Conservation (phyloP, 495 filamentous ascomycete species). For the Articulospora tetracladia region DNA sequence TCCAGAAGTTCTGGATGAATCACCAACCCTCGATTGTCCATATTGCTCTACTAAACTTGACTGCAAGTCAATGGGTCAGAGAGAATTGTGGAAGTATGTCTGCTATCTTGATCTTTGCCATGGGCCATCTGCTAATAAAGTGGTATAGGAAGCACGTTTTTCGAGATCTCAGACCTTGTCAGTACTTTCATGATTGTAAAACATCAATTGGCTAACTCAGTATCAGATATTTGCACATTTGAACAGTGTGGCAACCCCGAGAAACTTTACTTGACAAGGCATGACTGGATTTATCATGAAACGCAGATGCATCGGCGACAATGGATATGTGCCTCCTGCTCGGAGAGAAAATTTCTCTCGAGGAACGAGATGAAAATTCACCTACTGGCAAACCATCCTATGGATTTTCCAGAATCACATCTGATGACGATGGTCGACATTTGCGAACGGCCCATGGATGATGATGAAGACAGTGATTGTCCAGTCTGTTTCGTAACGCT, state of each 20-base stretch:
- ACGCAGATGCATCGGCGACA: conserved; percentile 22
- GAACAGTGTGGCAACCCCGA: conserved; percentile 15
- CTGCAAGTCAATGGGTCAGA: neutral
- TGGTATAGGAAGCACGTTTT: conserved; percentile 6
- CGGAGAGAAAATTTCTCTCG: conserved; percentile 5
- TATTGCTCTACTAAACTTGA: conserved; percentile 7
- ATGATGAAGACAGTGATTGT: conserved; percentile 9
- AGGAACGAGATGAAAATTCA: conserved; percentile 6
- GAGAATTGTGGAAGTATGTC: conserved; percentile 6
- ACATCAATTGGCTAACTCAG: neutral
- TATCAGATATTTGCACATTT: conserved; percentile 10
- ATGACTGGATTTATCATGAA: conserved; percentile 27
- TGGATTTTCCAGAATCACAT: conserved; percentile 5
- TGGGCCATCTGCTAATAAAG: neutral
- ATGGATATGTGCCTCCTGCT: conserved; percentile 20
- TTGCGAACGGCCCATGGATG: conserved; percentile 17
- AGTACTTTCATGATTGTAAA: neutral
- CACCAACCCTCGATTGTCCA: conserved; percentile 8
- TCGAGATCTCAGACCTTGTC: conserved; percentile 13
- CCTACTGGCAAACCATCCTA: neutral
- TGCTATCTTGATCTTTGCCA: neutral
- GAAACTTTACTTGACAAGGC: conserved; percentile 17
- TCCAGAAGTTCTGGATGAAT: neutral
- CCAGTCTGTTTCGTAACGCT: conserved; percentile 13
- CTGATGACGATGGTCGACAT: conserved; percentile 14